These are phyloP conservation scores for Daldinia childiae DNA, from an alignment of 495 filamentous ascomycete species.

Conservation along the genomic window DNA sequence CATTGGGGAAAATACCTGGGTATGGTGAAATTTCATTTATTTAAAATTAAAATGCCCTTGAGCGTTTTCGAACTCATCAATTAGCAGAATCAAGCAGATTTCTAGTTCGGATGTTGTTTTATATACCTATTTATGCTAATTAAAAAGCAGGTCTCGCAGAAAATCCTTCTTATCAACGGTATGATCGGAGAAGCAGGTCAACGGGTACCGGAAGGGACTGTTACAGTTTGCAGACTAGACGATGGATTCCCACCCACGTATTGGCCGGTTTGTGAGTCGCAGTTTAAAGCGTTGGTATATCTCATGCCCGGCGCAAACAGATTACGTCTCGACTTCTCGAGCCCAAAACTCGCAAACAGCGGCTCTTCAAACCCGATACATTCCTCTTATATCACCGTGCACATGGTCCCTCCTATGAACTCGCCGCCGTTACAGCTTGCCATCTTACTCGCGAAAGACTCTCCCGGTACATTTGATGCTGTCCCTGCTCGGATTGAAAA, in stretches of 20 bases:
- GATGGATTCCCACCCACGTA: constrained; percentile 80
- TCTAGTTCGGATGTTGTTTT: background rate
- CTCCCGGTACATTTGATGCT: constrained; percentile 85
- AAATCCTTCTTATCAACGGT: constrained; percentile 81
- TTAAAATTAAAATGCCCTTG: background rate
- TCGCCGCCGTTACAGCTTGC: constrained; percentile 85
- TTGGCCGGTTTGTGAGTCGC: constrained; percentile 87
- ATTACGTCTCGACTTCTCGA: constrained; percentile 84
- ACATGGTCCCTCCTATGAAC: constrained; percentile 81
- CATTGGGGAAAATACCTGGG: constrained; percentile 83
- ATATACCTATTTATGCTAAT: constrained; percentile 12
- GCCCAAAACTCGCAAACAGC: constrained; percentile 77
- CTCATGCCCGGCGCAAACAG: constrained; percentile 88
- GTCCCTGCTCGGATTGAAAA: constrained; percentile 75
- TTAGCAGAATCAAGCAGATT: background rate
- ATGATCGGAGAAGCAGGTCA: constrained; percentile 77
- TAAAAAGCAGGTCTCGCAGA: constrained; percentile 79
- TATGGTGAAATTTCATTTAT: constrained; percentile 52
- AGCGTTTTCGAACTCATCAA: background rate
- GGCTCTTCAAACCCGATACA: constrained; percentile 75
- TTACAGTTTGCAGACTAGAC: constrained; percentile 83
- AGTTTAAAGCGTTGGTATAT: constrained; percentile 89
- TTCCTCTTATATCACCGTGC: constrained; percentile 79
- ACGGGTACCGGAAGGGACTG: constrained; percentile 76
- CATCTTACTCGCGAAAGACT: constrained; percentile 86